Evolutionary conservation across 2,329 filamentous ascomycete species (phyloP).

Genomic region (Chrysosporium keratinophilum): DNA sequence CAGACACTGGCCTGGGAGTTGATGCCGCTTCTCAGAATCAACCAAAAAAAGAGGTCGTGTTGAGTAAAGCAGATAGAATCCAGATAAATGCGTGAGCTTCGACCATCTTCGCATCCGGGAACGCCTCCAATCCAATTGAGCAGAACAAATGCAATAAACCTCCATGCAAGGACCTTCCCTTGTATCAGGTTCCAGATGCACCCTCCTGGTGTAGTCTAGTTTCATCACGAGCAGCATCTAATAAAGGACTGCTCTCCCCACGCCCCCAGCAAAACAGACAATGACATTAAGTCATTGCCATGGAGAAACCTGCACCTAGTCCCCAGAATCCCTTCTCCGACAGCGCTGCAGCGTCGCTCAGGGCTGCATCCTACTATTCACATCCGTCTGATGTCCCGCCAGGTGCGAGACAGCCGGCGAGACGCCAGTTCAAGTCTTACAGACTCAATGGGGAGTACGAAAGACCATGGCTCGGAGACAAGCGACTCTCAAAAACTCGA

Average conservation of each 20-base stretch:
- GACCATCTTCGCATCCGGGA: too few relatives aligned
- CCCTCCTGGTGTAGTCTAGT: conserved; percentile 1
- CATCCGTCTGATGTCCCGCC: conserved; percentile 12
- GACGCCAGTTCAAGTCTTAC: conserved; percentile 15
- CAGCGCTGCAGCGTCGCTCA: conserved; percentile 31
- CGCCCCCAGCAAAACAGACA: not conserved
- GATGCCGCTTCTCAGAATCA: not conserved
- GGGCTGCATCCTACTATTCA: conserved; percentile 23
- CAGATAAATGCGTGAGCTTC: too few relatives aligned
- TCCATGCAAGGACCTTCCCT: not conserved
- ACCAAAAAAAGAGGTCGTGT: too few relatives aligned
- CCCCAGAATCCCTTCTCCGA: conserved; percentile 14
- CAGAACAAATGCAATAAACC: not conserved
- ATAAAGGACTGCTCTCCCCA: conserved; percentile 5
- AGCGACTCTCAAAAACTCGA: conserved; percentile 10
- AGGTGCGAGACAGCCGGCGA: conserved; percentile 5
- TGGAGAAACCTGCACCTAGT: conserved; percentile 15
- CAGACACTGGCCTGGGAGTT: not conserved
- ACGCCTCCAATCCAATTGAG: not conserved
- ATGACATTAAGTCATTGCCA: not conserved
- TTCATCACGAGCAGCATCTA: not conserved
- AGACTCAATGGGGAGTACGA: conserved; percentile 15
- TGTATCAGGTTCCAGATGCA: not conserved
- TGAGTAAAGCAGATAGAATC: too few relatives aligned
- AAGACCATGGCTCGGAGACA: conserved; percentile 13